Evolutionary conservation across 257 asterid genomes (phyloP).

Genomic region (Solanum corneliomulleri): DNA sequence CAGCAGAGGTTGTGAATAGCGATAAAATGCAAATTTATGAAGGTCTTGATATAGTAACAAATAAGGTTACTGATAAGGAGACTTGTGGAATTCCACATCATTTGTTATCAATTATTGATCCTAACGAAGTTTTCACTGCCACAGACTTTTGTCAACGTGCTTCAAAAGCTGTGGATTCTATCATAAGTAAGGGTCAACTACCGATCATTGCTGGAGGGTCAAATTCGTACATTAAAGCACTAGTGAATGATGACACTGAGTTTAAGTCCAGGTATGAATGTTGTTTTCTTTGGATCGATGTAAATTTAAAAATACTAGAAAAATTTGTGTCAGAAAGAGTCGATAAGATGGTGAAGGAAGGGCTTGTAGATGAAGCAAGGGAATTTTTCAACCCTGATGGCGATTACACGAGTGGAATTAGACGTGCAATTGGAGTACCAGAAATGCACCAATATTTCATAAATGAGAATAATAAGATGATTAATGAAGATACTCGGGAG

Average conservation of each 20-base stretch:
- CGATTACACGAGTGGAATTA: slow-evolving; percentile 43
- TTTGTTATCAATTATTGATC: slow-evolving; percentile 39
- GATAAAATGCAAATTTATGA: slow-evolving; percentile 74
- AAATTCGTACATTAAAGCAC: slow-evolving; percentile 52
- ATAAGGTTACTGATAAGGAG: slow-evolving; percentile 56
- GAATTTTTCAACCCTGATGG: slow-evolving; percentile 37
- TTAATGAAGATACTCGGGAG: slow-evolving; percentile 1
- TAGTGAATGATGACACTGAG: slow-evolving; percentile 28
- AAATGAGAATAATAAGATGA: background rate
- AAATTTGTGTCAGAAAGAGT: slow-evolving; percentile 51
- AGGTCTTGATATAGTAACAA: slow-evolving; percentile 47
- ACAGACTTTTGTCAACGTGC: slow-evolving; percentile 52
- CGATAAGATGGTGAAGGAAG: slow-evolving; percentile 50
- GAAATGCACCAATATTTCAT: slow-evolving; percentile 51
- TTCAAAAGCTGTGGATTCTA: slow-evolving; percentile 21
- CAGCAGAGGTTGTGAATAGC: slow-evolving; percentile 61
- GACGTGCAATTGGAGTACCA: slow-evolving; percentile 72
- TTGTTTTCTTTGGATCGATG: slow-evolving; percentile 69
- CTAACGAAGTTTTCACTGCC: slow-evolving; percentile 40
- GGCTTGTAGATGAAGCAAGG: slow-evolving; percentile 49
- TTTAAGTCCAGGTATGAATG: slow-evolving; percentile 39
- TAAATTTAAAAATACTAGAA: slow-evolving; percentile 28
- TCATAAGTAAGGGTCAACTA: slow-evolving; percentile 25
- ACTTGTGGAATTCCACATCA: slow-evolving; percentile 61
- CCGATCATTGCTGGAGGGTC: slow-evolving; percentile 90